These are phyloP conservation scores for Cyberlindnera subsufficiens DNA, from an alignment of 805 yeast genomes.

Conservation along the genomic window DNA sequence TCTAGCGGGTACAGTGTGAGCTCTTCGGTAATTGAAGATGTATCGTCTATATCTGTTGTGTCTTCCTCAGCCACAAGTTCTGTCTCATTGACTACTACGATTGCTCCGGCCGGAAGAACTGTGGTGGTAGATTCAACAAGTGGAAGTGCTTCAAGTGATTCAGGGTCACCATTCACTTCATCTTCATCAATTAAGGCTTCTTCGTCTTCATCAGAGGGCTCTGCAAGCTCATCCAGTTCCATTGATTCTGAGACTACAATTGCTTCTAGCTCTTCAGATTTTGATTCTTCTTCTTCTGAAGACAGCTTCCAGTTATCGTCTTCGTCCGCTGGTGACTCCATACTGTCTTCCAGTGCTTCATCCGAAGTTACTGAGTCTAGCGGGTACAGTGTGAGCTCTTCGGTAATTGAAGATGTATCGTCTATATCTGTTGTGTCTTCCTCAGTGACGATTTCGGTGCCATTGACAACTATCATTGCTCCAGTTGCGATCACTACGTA, in stretches of 20 bases:
- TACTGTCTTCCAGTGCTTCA: no score
- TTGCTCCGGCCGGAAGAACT: no score
- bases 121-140: neutral
- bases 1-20: no score
- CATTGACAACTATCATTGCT: neutral
- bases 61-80: neutral
- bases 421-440: neutral
- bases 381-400: no score
- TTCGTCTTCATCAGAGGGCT: neutral
- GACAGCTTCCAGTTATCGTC: no score
- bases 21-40: neutral
- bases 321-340: no score
- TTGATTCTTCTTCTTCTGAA: no score
- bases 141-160: neutral
- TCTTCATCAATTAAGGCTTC: neutral
- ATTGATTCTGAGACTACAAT: no score
- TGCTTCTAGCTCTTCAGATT: no score
- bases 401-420: neutral
- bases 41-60: neutral
- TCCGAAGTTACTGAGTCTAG: no score
- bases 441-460: neutral
- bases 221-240: no score
- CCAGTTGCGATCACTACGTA: no score
- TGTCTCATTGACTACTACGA: neutral
- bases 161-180: neutral